Conservation (phyloP, 495 filamentous ascomycete species). For the Aspergillus affinis region DNA sequence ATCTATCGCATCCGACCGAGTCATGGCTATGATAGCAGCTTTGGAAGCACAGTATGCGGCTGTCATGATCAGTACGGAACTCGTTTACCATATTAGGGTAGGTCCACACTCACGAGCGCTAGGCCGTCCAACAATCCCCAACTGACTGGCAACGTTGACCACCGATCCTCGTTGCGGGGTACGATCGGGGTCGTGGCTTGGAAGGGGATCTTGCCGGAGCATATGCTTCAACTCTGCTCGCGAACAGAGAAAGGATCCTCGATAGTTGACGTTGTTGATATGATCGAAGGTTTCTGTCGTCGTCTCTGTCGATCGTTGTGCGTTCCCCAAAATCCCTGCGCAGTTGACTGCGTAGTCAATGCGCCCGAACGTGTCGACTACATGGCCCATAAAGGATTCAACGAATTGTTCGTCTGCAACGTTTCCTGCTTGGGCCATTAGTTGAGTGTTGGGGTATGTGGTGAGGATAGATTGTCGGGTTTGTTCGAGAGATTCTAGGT, state of each 20-base stretch:
- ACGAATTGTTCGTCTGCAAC: conserved; percentile 45
- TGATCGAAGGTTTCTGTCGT: conserved; percentile 43
- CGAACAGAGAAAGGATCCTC: conserved; percentile 51
- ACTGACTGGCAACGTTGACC: conserved; percentile 55
- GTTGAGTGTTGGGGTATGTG: conserved; percentile 25
- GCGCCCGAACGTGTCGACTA: conserved; percentile 36
- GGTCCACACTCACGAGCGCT: conserved; percentile 40
- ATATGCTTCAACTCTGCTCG: conserved; percentile 48
- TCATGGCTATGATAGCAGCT: conserved; percentile 47
- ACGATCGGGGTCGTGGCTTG: conserved; percentile 37
- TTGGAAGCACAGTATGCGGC: conserved; percentile 50
- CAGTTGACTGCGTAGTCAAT: conserved; percentile 55
- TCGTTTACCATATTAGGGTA: not conserved
- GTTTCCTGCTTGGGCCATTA: conserved; percentile 38
- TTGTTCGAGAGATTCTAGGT: conserved; percentile 33
- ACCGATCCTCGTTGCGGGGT: conserved; percentile 40
- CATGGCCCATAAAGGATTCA: conserved; percentile 33
- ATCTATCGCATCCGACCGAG: conserved; percentile 51
- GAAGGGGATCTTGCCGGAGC: conserved; percentile 46
- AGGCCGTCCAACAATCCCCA: conserved; percentile 51
- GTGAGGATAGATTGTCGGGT: conserved; percentile 32
- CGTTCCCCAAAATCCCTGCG: conserved; percentile 46
- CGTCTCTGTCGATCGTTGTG: conserved; percentile 36
- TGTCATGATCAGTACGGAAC: conserved; percentile 13
- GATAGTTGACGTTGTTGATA: conserved; percentile 53